Evolutionary conservation across 83 land plant genomes (phyloP), one percentile per base, ranked within the genome.

Genomic region (Picea engelmannii): DNA sequence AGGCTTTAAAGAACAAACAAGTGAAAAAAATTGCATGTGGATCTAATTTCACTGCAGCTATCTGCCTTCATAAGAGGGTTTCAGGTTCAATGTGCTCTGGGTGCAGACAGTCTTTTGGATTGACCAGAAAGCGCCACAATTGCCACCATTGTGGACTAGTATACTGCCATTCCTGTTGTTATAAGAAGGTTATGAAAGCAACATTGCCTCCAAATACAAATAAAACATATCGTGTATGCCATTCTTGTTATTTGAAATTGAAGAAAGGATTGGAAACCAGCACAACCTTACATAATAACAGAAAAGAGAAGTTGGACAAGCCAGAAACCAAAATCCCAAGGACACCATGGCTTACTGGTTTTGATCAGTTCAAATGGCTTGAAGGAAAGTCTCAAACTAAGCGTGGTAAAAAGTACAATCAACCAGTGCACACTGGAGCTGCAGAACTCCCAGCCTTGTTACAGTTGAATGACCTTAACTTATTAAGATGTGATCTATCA

Each of bases 1-100:
- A 92, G 86, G 91, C 93, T 16, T 59, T 94, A 66, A 92, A 86
- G 79, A 95, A 94, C 76, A 90, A 89, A 76, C 91, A 89, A 84
- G 95, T 92, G 6, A 94, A 87, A 82, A 90, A 81, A 60, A 89
- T 94, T 68, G 86, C 93, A 69, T 94, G 96, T 82, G 96, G 96
- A 12, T 88, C 96, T 24, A 92, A 81, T 79, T 94, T 90, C 74
- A 92, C 95, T 20, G 85, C 96, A 70, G 81, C 85, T 65, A 86
- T 94, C 64, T 94, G 96, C 85, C 85, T 90, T 23, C 96, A 90
- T 69, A 92, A 92, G 80, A 86, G 92, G 92, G 91, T 92, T 15
- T 86, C 88, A 20, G 88, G 91, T 59, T 88, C 84, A 42, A 79
- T 88, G 21, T 94, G 96, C 81, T 83, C 91, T 27, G 96, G 95